These are phyloP conservation scores for Stemphylium lycopersici DNA, from an alignment of 2,329 filamentous ascomycete genomes.

Conservation along the genomic window DNA sequence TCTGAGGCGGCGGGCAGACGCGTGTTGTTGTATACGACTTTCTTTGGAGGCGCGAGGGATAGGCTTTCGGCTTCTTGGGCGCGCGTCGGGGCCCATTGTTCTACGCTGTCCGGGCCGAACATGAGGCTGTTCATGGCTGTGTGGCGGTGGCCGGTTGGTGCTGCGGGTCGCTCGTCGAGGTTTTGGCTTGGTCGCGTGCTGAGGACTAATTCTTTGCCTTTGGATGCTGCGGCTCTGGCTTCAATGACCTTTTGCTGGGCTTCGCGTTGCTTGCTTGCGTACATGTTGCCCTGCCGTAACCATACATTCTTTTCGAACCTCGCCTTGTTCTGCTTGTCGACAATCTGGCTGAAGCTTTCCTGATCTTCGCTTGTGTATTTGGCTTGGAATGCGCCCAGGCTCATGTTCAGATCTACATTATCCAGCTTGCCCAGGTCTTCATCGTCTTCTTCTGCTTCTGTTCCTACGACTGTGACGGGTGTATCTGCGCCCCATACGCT, in stretches of 20 bases:
- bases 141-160: slow-evolving; percentile 73
- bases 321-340: slow-evolving; percentile 90
- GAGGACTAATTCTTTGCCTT: slow-evolving; percentile 46
- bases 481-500: slow-evolving; percentile 72
- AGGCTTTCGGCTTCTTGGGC: slow-evolving; percentile 71
- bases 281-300: slow-evolving; percentile 87
- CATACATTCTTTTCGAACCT: slow-evolving; percentile 84
- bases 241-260: slow-evolving; percentile 76
- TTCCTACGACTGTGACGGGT: slow-evolving; percentile 64
- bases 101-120: slow-evolving; percentile 74
- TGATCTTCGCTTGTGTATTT: slow-evolving; percentile 98
- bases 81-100: slow-evolving; percentile 63
- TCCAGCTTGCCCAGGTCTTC: slow-evolving; percentile 51
- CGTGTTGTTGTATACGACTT: slow-evolving; percentile 82
- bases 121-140: slow-evolving; percentile 82
- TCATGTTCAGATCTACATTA: slow-evolving; percentile 75
- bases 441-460: slow-evolving; percentile 37
- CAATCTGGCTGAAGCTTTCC: slow-evolving; percentile 89
- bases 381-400: slow-evolving; percentile 82
- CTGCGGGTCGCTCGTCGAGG: slow-evolving; percentile 75
- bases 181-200: slow-evolving; percentile 65
- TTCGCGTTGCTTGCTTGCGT: slow-evolving; percentile 68
- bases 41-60: slow-evolving; percentile 77
- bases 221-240: slow-evolving; percentile 55
- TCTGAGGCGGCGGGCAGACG: slow-evolving; percentile 63